Conservation (phyloP, 2,329 filamentous ascomycete genomes). For the Xylariomycetidae sp. region DNA sequence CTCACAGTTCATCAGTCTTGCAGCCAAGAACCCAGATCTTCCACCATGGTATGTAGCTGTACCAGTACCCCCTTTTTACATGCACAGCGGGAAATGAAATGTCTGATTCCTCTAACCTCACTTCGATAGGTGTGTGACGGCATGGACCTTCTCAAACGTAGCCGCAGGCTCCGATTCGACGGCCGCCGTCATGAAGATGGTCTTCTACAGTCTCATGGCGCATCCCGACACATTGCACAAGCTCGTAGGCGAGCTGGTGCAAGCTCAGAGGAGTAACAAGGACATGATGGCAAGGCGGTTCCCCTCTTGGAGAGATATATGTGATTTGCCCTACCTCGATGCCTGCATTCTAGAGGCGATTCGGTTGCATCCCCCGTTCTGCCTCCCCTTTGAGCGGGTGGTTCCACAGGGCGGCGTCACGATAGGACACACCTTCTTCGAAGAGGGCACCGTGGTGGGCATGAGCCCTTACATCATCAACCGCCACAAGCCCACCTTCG, state of each 20-base stretch:
- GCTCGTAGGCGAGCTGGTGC: too few relatives aligned
- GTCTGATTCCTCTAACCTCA: background rate
- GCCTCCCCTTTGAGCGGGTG: conserved; percentile 16
- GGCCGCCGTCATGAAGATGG: conserved; percentile 22
- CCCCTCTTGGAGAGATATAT: too few relatives aligned
- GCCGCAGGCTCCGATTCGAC: conserved; percentile 12
- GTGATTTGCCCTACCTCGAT: conserved; percentile 19
- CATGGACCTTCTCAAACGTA: conserved; percentile 15
- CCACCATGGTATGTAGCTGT: conserved; percentile 12
- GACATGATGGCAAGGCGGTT: background rate
- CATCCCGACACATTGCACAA: too few relatives aligned
- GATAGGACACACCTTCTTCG: conserved; percentile 19
- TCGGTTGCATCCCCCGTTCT: conserved; percentile 11
- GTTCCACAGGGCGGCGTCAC: conserved; percentile 17
- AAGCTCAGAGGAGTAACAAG: background rate
- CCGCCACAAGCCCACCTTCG: background rate
- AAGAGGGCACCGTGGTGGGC: conserved; percentile 13
- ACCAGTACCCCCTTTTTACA: too few relatives aligned
- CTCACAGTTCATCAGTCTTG: conserved; percentile 14
- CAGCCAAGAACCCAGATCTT: conserved; percentile 9
- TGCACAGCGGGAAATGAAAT: too few relatives aligned
- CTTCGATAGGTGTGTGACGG: conserved; percentile 14
- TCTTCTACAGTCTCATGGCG: too few relatives aligned
- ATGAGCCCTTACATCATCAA: background rate
- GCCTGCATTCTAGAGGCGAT: conserved; percentile 18